Percentiles rank a stretch among this genome's conserved stretches.
phyloP scores from a whole-genome alignment of 331 rosid genomes.

The Acacia pycnantha region DNA sequence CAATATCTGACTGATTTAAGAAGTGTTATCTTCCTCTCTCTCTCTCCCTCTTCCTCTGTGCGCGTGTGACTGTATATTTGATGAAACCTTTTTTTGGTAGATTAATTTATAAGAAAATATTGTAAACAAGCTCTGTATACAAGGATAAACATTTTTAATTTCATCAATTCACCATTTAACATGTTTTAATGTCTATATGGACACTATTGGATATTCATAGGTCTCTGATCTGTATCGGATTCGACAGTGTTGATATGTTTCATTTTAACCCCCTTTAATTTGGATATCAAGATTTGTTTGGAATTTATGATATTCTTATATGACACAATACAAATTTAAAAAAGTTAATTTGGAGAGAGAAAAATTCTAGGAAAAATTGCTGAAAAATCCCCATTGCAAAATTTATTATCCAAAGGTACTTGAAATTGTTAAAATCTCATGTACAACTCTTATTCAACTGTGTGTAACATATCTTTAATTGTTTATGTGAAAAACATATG shows the following conservation, averaged over 20 bases:
- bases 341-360: not conserved
- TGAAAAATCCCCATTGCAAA: no score
- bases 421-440: no score
- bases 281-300: not conserved
- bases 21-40: not conserved
- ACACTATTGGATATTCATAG: not conserved
- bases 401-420: no score
- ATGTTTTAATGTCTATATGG: not conserved
- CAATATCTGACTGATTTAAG: not conserved
- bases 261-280: not conserved
- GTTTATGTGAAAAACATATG: no score
- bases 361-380: not conserved
- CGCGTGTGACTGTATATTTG: not conserved
- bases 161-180: not conserved
- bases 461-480: no score
- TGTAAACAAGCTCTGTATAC: not conserved
- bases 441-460: no score
- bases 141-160: not conserved
- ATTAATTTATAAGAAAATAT: not conserved
- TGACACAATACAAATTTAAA: not conserved
- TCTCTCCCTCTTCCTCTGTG: not conserved
- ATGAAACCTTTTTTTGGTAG: not conserved
- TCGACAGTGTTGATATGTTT: not conserved
- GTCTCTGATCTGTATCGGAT: not conserved
- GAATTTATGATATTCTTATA: not conserved